Conservation (phyloP, 495 filamentous ascomycete species). For the Podospora appendiculata region DNA sequence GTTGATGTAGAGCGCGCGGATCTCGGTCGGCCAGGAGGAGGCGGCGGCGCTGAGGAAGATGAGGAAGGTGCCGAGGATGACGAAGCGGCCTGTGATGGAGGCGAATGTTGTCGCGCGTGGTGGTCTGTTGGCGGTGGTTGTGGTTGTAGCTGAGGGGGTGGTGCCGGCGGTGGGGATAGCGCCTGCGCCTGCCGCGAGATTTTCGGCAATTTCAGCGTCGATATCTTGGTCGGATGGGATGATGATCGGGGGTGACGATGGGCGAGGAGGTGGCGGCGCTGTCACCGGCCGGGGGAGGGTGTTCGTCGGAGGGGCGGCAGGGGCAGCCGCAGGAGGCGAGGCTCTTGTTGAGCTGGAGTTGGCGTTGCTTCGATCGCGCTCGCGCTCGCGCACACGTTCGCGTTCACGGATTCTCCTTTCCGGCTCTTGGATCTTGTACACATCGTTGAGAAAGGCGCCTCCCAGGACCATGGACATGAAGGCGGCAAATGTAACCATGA, state of each 20-base stretch:
- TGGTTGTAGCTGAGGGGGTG: not conserved
- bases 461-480: constrained; percentile 56
- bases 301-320: constrained; percentile 26
- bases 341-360: constrained; percentile 22
- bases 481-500: constrained; percentile 68
- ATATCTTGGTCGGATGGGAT: constrained; percentile 80
- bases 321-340: constrained; percentile 8
- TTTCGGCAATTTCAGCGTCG: constrained; percentile 47
- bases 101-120: constrained; percentile 43
- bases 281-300: constrained; percentile 58
- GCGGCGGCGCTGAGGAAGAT: constrained; percentile 71
- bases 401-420: constrained; percentile 58
- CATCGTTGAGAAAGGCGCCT: constrained; percentile 79
- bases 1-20: constrained; percentile 66
- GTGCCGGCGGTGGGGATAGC: constrained; percentile 11
- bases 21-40: constrained; percentile 61
- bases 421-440: constrained; percentile 80
- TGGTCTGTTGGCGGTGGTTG: constrained; percentile 10
- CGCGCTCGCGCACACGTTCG: constrained; percentile 26
- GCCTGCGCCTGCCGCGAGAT: constrained; percentile 25
- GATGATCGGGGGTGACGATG: constrained; percentile 54
- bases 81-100: constrained; percentile 72
- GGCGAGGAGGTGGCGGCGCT: constrained; percentile 28
- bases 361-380: constrained; percentile 32
- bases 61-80: constrained; percentile 60